These are phyloP conservation scores for Pseudopediastrum boryanum DNA, from an alignment of 139 green algal species.

Conservation along the genomic window DNA sequence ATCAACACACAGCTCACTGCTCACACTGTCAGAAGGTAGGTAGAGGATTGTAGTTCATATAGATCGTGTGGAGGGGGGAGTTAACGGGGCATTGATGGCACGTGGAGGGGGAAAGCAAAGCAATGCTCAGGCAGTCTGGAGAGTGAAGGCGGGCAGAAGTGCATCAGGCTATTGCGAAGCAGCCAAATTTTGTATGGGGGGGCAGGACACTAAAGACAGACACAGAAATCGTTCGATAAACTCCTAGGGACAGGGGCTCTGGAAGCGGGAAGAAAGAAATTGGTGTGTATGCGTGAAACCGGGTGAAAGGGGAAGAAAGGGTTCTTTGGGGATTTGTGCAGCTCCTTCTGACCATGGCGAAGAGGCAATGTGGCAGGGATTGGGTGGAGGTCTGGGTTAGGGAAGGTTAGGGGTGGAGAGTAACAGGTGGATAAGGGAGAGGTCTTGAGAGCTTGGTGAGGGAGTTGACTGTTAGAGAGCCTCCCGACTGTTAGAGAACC, in stretches of 20 bases:
- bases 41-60: neutral
- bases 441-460: neutral
- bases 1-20: conserved; percentile 50
- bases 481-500: neutral
- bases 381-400: no score
- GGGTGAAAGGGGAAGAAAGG: no score
- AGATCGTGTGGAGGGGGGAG: neutral
- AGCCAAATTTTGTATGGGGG: neutral
- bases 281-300: no score
- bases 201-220: no score
- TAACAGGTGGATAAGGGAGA: no score
- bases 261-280: no score
- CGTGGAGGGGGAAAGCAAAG: neutral
- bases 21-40: conserved; percentile 43
- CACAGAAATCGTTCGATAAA: no score
- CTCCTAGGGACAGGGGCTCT: no score
- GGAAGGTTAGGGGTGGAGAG: no score
- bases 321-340: no score
- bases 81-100: neutral
- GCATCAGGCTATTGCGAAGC: neutral
- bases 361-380: no score
- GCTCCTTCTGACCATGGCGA: no score
- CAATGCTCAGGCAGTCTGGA: neutral
- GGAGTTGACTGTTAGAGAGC: neutral
- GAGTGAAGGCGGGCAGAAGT: neutral